Base-by-base conservation (phyloP, 352 stramenopile genomes). In the Phytophthora sansomeana region DNA sequence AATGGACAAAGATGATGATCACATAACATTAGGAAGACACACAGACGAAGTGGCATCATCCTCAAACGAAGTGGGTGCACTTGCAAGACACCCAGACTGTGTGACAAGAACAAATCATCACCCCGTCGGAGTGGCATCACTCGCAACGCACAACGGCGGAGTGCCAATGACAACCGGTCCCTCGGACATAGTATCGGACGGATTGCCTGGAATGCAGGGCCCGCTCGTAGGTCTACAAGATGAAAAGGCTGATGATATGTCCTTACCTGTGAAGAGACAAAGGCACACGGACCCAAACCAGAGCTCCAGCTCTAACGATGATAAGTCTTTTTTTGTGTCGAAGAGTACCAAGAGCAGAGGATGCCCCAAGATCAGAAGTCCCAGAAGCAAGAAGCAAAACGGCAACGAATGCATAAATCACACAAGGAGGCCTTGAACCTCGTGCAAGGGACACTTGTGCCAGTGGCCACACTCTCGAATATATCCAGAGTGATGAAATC, bases 291-390 rank as follows among this genome's bases (percentile, higher is more conserved):
- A 33, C 30, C 30, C 30, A 5, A 33, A 33, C 30, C 30, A 33
- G 30, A 33, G 30, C 30, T 33, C 30, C 5, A 33, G 30, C 30
- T 33, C 30, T 8, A 33, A 8, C 30, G 30, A 33, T 5, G 30
- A 33, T 6, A 32, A 4, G 17, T 26, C 32, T 21, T 56, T 56
- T 32, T 30, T 56, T 5, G n/a, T 56, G 3, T 33, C n/a, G 7
- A 56, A 44, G 33, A 44, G n/a, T 56, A 19, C 48, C 4, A 56
- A 56, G 19, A 30, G 48, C 21, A 30, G 17, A 19, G 48, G 48
- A n/a, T 32, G 33, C 6, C 33, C 48, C 10, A 44, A 43, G 19
- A 32, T 56, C 32, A 32, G 7, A 44, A 56, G 14, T 29, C 4
- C 4, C 48, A 56, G 32, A 56, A 56, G 19, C 30, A 44, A 19